Percentiles rank a stretch among this genome's conserved stretches.
Conservation (phyloP, 2,329 filamentous ascomycete genomes). For the Nannizziopsis barbatae region DNA sequence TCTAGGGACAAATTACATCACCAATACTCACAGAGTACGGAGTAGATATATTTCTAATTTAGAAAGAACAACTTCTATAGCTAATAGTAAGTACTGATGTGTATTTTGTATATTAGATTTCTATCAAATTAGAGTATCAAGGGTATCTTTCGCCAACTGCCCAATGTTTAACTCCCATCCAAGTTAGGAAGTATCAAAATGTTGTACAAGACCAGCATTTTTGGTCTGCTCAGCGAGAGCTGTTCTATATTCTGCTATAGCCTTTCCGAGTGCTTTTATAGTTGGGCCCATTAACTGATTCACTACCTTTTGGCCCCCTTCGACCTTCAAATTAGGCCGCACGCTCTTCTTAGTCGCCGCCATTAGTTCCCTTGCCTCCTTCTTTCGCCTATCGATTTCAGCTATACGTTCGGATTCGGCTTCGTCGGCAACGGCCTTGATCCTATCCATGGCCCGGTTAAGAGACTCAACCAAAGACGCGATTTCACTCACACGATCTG, state of each 20-base stretch:
- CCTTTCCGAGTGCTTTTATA: conserved; percentile 57
- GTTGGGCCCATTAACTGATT: conserved; percentile 65
- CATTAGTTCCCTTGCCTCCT: conserved; percentile 59
- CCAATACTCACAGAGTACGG: too few relatives aligned
- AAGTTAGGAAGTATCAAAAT: background rate
- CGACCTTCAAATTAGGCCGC: conserved; percentile 54
- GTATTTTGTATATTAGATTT: too few relatives aligned
- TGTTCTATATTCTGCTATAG: conserved; percentile 58
- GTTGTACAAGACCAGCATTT: conserved; percentile 8
- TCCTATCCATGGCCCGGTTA: conserved; percentile 62
- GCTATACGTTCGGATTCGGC: conserved; percentile 63
- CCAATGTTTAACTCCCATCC: too few relatives aligned
- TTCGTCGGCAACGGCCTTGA: conserved; percentile 66
- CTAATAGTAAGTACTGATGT: too few relatives aligned
- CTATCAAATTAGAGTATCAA: too few relatives aligned
- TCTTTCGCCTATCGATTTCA: conserved; percentile 55
- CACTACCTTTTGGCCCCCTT: conserved; percentile 66
- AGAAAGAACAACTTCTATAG: too few relatives aligned
- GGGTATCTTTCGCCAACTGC: too few relatives aligned
- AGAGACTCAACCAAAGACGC: conserved; percentile 74
- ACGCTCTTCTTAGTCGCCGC: conserved; percentile 63
- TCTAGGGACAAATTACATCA: too few relatives aligned
- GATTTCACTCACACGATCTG: conserved; percentile 68
- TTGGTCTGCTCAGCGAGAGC: conserved; percentile 53
- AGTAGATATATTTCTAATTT: too few relatives aligned